Evolutionary conservation across 2,329 filamentous ascomycete genomes (phyloP).

Genomic region (Xylaria sp.): DNA sequence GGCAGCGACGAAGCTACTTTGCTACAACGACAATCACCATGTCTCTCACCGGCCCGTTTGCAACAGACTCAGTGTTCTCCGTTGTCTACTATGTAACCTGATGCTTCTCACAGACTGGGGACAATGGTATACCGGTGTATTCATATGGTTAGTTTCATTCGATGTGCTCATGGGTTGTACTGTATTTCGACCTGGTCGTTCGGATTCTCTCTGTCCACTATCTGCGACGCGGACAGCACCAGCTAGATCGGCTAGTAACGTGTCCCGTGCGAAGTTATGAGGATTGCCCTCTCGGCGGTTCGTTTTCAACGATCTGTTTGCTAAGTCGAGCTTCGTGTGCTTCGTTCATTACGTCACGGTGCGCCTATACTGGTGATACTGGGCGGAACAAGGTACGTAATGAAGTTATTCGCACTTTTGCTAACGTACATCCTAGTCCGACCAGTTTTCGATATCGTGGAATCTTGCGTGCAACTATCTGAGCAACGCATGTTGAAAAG

Average conservation of each 20-base stretch:
- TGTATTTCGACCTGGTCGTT: background rate
- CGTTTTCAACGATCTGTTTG: background rate
- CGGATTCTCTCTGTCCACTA: background rate
- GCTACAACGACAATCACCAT: conserved; percentile 1
- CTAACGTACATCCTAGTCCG: background rate
- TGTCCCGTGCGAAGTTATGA: background rate
- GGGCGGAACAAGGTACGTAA: conserved; percentile 8
- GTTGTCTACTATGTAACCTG: background rate
- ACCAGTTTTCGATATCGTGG: background rate
- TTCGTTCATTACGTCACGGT: conserved; percentile 11
- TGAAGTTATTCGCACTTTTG: conserved; percentile 17
- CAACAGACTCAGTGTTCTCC: background rate
- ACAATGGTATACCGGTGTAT: background rate
- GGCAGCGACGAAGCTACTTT: conserved; percentile 7
- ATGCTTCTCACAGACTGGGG: background rate
- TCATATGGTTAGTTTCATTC: background rate
- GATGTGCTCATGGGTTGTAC: conserved; percentile 5
- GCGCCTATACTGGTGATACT: background rate
- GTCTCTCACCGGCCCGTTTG: background rate
- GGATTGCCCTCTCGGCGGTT: background rate
- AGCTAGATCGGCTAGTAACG: conserved; percentile 10
- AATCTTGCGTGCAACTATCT: conserved; percentile 13
- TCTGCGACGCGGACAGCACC: background rate
- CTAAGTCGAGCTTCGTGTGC: background rate
- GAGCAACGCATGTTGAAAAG: background rate